phyloP scores from a whole-genome alignment of 495 filamentous ascomycete genomes.

The Lasiosphaeriaceae sp. region DNA sequence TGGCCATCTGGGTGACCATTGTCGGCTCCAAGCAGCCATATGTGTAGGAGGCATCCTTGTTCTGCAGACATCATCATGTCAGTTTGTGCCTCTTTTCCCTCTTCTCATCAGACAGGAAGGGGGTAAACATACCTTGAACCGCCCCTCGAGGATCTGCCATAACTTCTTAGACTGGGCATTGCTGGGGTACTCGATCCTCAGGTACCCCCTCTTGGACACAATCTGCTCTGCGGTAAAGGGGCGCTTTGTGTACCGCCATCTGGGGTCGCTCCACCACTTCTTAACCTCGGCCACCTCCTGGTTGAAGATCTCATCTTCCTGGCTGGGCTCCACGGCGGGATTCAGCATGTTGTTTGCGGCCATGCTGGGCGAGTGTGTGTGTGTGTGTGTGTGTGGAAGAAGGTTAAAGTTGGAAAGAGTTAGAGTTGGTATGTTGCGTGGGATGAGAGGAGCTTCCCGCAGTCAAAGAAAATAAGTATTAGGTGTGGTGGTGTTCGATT shows the following conservation, averaged over 20 bases:
- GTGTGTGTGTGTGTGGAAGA: not conserved
- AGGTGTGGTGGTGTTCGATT: too few relatives aligned
- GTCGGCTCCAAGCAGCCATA: constrained; percentile 97
- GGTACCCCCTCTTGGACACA: constrained; percentile 84
- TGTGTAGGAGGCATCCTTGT: constrained; percentile 80
- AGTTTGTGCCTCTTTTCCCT: not conserved
- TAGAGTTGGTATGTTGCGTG: not conserved
- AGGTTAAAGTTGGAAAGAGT: not conserved
- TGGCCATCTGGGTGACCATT: constrained; percentile 98
- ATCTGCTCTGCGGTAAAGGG: constrained; percentile 97
- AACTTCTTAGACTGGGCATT: constrained; percentile 88
- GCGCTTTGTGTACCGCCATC: constrained; percentile 90
- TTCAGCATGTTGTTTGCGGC: constrained; percentile 53
- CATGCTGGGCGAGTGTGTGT: constrained; percentile 37
- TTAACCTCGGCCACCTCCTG: constrained; percentile 83
- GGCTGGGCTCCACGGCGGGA: constrained; percentile 53
- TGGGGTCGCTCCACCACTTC: constrained; percentile 87
- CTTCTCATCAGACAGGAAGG: not conserved
- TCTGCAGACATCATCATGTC: constrained; percentile 42
- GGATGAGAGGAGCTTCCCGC: too few relatives aligned
- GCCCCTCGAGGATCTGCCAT: constrained; percentile 80
- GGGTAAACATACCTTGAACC: constrained; percentile 71
- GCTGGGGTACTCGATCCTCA: constrained; percentile 90
- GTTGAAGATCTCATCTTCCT: constrained; percentile 74
- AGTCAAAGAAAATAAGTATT: too few relatives aligned